Evolutionary conservation across 176 grass and related monocot genomes (phyloP).

Genomic region (Otatea glauca): DNA sequence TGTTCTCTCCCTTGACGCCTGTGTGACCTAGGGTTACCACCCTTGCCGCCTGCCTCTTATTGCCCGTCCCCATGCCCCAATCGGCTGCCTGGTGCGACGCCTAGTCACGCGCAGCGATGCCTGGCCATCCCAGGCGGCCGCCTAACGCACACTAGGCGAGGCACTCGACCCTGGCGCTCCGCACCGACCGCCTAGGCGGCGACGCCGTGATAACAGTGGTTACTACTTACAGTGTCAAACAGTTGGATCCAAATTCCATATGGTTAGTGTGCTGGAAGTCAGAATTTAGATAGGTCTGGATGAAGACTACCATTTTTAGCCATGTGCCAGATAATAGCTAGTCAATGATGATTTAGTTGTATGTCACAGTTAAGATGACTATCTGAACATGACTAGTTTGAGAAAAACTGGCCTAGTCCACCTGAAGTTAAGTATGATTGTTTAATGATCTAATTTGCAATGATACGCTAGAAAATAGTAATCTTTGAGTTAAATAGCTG

Average conservation of each 20-base stretch:
- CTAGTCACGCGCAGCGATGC: too few species aligned
- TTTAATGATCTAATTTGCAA: background rate
- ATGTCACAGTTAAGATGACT: background rate
- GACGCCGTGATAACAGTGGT: background rate
- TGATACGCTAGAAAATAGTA: background rate
- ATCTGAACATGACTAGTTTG: background rate
- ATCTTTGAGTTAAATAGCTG: conserved; percentile 12
- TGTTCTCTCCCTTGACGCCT: too few species aligned
- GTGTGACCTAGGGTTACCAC: too few species aligned
- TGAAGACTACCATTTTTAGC: background rate
- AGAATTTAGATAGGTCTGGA: background rate
- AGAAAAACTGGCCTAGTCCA: background rate
- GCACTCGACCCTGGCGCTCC: too few species aligned
- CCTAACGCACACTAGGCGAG: too few species aligned
- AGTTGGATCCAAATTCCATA: conserved; percentile 1
- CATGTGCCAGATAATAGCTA: background rate
- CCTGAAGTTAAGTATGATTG: background rate
- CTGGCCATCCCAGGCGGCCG: too few species aligned
- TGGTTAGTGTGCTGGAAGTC: conserved; percentile 4
- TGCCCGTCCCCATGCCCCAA: too few species aligned
- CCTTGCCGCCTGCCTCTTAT: too few species aligned
- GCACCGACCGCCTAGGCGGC: too few species aligned
- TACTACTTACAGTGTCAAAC: background rate
- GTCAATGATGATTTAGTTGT: conserved; percentile 6
- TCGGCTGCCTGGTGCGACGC: too few species aligned